Conservation (phyloP, 164 flowering plant genomes). For the Annona squamosa region DNA sequence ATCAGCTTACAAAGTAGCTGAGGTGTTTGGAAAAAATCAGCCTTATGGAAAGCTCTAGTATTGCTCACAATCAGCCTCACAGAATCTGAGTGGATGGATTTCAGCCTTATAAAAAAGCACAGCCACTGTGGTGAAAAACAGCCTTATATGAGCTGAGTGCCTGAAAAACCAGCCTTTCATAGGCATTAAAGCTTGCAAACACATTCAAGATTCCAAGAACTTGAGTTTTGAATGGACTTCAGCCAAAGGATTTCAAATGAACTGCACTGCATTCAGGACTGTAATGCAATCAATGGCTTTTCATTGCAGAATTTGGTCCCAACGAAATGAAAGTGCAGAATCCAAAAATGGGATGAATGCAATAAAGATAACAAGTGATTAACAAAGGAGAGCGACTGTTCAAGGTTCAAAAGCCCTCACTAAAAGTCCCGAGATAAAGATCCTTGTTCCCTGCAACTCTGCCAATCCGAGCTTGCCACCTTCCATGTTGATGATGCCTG, state of each 20-base stretch:
- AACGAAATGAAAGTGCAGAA: not conserved
- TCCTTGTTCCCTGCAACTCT: constrained; percentile 94
- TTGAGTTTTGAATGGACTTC: not conserved
- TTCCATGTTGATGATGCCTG: constrained; percentile 91
- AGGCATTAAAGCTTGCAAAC: constrained; percentile 3
- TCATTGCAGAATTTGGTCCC: not conserved
- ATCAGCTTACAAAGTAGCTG: not conserved
- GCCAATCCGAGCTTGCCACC: constrained; percentile 94
- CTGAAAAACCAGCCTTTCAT: constrained; percentile 13
- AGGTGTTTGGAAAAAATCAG: constrained; percentile 10
- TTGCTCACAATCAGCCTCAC: constrained; percentile 17
- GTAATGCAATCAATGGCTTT: not conserved
- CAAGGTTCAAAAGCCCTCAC: constrained; percentile 32
- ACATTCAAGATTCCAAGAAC: not conserved
- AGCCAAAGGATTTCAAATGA: not conserved
- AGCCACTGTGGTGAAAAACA: constrained; percentile 8
- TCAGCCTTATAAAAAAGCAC: constrained; percentile 26
- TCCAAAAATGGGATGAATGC: not conserved
- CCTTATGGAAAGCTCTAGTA: constrained; percentile 12
- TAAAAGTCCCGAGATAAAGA: constrained; percentile 84
- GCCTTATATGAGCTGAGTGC: constrained; percentile 9
- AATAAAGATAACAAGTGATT: not conserved
- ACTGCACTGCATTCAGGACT: not conserved
- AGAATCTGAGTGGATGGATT: constrained; percentile 10
- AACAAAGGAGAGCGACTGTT: not conserved